A percentile compares a stretch with the other conserved stretches of the same genome.
These are phyloP conservation scores for Eucommia ulmoides DNA, from an alignment of 257 asterid genomes.

Conservation along the genomic window DNA sequence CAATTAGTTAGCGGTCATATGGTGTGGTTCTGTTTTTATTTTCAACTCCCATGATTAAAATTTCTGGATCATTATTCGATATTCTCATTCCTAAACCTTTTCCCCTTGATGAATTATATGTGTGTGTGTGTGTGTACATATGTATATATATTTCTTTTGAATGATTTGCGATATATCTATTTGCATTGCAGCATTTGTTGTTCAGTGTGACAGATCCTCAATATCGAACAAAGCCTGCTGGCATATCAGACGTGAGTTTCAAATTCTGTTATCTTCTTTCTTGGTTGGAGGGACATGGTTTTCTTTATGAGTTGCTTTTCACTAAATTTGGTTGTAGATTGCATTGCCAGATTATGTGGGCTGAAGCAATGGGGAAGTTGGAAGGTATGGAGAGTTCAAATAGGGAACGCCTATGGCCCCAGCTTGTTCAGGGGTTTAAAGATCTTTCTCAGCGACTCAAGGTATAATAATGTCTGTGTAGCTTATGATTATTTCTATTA, in stretches of 20 bases:
- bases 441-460: slow-evolving; percentile 90
- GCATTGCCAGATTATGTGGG: slow-evolving; percentile 86
- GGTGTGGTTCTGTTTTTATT: no score
- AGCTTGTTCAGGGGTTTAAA: slow-evolving; percentile 86
- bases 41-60: no score
- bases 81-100: no score
- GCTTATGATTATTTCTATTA: not conserved
- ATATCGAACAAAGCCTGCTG: slow-evolving; percentile 69
- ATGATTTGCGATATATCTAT: no score
- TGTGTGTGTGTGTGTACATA: no score
- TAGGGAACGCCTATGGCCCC: slow-evolving; percentile 96
- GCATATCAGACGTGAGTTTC: slow-evolving; percentile 96
- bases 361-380: slow-evolving; percentile 91
- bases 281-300: not conserved
- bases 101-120: no score
- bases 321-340: slow-evolving; percentile 30
- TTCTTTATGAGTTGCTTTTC: slow-evolving; percentile 6
- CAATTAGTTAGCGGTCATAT: no score
- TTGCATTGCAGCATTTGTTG: slow-evolving; percentile 76
- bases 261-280: slow-evolving; percentile 7
- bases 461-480: slow-evolving; percentile 25
- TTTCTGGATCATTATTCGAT: no score
- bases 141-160: no score
- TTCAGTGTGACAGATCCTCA: slow-evolving; percentile 91
- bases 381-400: slow-evolving; percentile 96